Percentiles rank a stretch among this genome's conserved stretches.
These are phyloP conservation scores for Gossypium thurberi DNA, from an alignment of 345 rosid genomes.

Conservation along the genomic window DNA sequence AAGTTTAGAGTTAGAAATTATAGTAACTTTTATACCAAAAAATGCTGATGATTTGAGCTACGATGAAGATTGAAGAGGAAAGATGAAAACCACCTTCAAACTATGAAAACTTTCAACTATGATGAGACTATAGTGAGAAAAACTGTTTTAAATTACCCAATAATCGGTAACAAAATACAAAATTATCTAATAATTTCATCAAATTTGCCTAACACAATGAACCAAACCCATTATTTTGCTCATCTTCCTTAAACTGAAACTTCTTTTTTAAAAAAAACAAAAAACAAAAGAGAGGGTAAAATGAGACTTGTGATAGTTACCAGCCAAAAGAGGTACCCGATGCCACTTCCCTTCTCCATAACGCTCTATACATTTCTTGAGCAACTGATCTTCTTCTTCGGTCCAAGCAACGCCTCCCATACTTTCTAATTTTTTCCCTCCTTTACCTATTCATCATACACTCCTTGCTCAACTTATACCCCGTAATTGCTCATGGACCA, in stretches of 20 bases:
- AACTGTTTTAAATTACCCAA: too few species aligned
- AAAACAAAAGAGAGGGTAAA: too few species aligned
- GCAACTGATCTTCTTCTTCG: slow-evolving; percentile 42
- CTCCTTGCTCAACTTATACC: background rate
- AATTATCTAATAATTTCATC: background rate
- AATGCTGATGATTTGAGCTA: too few species aligned
- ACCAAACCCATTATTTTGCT: background rate
- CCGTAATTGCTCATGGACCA: slow-evolving; percentile 3
- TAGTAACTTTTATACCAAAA: too few species aligned
- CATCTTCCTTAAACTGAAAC: background rate
- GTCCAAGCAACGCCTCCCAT: slow-evolving; percentile 34
- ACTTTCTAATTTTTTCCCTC: background rate
- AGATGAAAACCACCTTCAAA: too few species aligned
- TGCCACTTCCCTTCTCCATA: slow-evolving; percentile 48
- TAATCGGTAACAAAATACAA: too few species aligned
- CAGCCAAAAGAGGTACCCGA: slow-evolving; percentile 34
- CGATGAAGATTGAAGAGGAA: too few species aligned
- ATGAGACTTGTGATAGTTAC: slow-evolving; percentile 5
- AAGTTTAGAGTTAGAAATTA: too few species aligned
- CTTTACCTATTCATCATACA: background rate
- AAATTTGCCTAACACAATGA: background rate
- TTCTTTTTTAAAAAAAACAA: too few species aligned
- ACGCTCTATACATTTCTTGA: slow-evolving; percentile 36
- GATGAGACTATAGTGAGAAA: too few species aligned
- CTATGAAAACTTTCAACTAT: too few species aligned